Percentiles rank a stretch among this genome's conserved stretches.
Evolutionary conservation across 2,329 filamentous ascomycete genomes (phyloP).

Genomic region (Colletotrichum acutatum): DNA sequence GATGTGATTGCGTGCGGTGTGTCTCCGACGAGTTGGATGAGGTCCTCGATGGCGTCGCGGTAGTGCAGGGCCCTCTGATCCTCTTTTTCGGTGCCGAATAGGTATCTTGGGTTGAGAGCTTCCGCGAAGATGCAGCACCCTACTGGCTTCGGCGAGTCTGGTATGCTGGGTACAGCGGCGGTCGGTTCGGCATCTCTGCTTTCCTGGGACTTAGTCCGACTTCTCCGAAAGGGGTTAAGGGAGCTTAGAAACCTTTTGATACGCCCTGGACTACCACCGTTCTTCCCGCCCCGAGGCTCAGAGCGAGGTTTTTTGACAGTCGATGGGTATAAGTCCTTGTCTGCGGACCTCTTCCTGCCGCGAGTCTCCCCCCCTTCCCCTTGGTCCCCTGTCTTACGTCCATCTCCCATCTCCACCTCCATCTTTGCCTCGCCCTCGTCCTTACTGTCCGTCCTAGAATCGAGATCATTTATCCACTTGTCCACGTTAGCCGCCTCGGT

Average conservation of each 20-base stretch:
- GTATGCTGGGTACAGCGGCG: neutral
- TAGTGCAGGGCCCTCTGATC: conserved; percentile 1
- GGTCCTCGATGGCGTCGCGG: neutral
- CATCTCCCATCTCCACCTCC: neutral
- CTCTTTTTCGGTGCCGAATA: neutral
- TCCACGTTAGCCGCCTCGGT: neutral
- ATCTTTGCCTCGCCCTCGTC: neutral
- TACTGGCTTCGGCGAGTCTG: neutral
- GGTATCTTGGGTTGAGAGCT: neutral
- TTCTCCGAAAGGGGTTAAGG: neutral
- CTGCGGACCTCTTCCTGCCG: conserved; percentile 2
- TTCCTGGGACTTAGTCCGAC: neutral
- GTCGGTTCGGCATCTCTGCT: neutral
- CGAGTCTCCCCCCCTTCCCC: neutral
- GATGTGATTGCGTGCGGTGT: neutral
- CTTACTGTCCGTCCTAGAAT: neutral
- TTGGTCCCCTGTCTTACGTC: neutral
- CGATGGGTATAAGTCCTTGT: neutral
- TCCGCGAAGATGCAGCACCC: neutral
- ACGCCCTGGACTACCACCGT: neutral
- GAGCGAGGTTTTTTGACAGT: neutral
- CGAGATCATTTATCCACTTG: neutral
- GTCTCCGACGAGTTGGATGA: neutral
- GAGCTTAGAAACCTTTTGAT: conserved; percentile 1
- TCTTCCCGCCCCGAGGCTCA: neutral